Evolutionary conservation across 1,139 yeast genomes (phyloP).

Genomic region (Zygosaccharomyces sapae): DNA sequence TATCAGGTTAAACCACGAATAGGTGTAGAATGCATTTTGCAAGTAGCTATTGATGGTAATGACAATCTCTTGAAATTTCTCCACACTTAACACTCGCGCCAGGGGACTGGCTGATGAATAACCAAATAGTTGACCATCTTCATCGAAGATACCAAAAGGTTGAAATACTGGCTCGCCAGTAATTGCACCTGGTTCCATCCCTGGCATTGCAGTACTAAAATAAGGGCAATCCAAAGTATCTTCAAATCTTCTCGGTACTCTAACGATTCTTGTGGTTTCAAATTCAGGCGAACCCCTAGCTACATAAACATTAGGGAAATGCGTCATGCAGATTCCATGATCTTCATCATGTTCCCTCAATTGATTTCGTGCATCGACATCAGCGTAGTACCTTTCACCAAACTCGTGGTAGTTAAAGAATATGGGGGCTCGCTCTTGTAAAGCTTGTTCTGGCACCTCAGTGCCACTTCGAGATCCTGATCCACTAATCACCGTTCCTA

Average conservation of each 20-base stretch:
- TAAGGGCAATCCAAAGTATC: constrained; percentile 45
- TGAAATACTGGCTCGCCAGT: constrained; percentile 35
- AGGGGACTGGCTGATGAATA: constrained; percentile 53
- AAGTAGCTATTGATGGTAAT: constrained; percentile 44
- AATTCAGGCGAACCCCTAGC: constrained; percentile 35
- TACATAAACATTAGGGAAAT: constrained; percentile 57
- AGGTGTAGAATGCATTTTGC: constrained; percentile 42
- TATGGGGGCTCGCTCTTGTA: constrained; percentile 22
- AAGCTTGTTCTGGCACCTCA: constrained; percentile 11
- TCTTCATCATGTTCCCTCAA: constrained; percentile 29
- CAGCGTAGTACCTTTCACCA: constrained; percentile 39
- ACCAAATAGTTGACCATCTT: constrained; percentile 47
- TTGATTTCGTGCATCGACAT: constrained; percentile 16
- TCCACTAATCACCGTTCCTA: constrained; percentile 16
- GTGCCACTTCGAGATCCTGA: constrained; percentile 10
- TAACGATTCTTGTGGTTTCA: constrained; percentile 50
- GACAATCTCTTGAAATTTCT: constrained; percentile 44
- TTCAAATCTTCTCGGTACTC: constrained; percentile 55
- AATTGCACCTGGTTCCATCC: constrained; percentile 63
- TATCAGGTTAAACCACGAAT: constrained; percentile 37
- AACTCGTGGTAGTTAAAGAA: constrained; percentile 70
- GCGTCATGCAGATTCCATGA: constrained; percentile 49
- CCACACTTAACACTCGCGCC: constrained; percentile 39
- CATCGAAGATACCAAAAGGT: constrained; percentile 40
- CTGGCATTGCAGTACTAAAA: constrained; percentile 57